Evolutionary conservation across 768 basidiomycete species (phyloP).

Genomic region (Pilatotrama ljubarskyi): DNA sequence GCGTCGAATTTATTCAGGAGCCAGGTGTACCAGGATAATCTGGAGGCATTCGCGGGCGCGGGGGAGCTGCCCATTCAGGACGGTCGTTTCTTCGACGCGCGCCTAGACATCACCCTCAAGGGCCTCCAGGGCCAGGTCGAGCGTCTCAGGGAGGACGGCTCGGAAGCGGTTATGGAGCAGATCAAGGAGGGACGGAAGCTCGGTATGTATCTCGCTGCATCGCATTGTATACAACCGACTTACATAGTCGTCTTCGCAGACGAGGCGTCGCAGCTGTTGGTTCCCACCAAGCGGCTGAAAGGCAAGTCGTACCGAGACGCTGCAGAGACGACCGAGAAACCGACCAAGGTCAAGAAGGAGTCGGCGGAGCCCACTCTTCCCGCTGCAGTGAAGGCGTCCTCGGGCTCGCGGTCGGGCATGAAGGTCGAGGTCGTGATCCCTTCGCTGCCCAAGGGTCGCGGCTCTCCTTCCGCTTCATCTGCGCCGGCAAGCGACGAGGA

Average conservation of each 20-base stretch:
- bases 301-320: constrained; percentile 74
- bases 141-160: constrained; percentile 63
- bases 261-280: constrained; percentile 47
- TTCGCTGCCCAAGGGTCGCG: constrained; percentile 18
- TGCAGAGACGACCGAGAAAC: constrained; percentile 34
- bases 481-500: constrained; percentile 40
- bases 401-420: constrained; percentile 33
- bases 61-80: constrained; percentile 73
- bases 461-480: constrained; percentile 28
- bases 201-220: constrained; percentile 41
- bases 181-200: constrained; percentile 62
- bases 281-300: constrained; percentile 66
- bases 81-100: constrained; percentile 88
- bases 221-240: background rate
- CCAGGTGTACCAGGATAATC: constrained; percentile 70
- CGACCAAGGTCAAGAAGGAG: constrained; percentile 1
- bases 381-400: background rate
- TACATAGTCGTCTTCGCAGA: constrained; percentile 41
- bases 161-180: constrained; percentile 58
- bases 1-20: constrained; percentile 88
- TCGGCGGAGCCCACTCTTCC: too few species aligned
- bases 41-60: constrained; percentile 67
- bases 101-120: constrained; percentile 62
- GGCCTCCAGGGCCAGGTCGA: constrained; percentile 68
- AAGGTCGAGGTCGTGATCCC: constrained; percentile 62